Percentiles rank a stretch among this genome's conserved stretches.
phyloP scores from a whole-genome alignment of 164 flowering plant species.

The Taxillus chinensis region DNA sequence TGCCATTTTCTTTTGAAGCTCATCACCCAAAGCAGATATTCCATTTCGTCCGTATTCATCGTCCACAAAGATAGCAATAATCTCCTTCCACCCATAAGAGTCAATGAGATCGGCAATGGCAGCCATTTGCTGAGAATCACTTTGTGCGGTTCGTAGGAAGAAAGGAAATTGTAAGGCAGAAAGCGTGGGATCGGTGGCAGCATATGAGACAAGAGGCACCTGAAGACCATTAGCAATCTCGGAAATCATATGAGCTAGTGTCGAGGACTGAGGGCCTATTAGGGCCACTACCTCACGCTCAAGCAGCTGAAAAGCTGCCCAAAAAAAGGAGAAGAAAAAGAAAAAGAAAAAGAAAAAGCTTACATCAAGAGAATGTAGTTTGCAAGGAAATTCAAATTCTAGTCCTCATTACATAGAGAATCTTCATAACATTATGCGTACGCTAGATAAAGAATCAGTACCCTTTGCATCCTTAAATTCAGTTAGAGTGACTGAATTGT shows the following conservation, averaged over 20 bases:
- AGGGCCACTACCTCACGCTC: conserved; percentile 52
- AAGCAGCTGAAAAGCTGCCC: conserved; percentile 61
- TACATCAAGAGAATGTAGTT: background rate
- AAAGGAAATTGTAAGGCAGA: conserved; percentile 71
- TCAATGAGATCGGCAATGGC: conserved; percentile 62
- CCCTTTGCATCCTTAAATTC: no score
- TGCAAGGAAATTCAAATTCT: background rate
- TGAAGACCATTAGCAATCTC: conserved; percentile 53
- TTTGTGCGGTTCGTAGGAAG: conserved; percentile 51
- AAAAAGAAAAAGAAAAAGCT: background rate
- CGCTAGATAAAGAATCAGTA: background rate
- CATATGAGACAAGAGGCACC: conserved; percentile 72
- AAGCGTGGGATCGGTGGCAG: conserved; percentile 78
- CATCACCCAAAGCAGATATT: conserved; percentile 44
- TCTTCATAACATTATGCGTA: background rate
- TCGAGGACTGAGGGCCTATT: conserved; percentile 82
- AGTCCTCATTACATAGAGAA: background rate
- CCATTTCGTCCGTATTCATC: conserved; percentile 76
- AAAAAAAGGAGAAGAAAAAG: background rate
- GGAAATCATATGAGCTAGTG: conserved; percentile 63
- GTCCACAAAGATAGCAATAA: conserved; percentile 50
- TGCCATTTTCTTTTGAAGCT: conserved; percentile 29
- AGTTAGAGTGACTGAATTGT: background rate
- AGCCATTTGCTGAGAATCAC: conserved; percentile 63
- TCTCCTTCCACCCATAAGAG: conserved; percentile 55